These are phyloP conservation scores for Cyberlindnera misumaiensis DNA, from an alignment of 805 yeast genomes.

Conservation along the genomic window DNA sequence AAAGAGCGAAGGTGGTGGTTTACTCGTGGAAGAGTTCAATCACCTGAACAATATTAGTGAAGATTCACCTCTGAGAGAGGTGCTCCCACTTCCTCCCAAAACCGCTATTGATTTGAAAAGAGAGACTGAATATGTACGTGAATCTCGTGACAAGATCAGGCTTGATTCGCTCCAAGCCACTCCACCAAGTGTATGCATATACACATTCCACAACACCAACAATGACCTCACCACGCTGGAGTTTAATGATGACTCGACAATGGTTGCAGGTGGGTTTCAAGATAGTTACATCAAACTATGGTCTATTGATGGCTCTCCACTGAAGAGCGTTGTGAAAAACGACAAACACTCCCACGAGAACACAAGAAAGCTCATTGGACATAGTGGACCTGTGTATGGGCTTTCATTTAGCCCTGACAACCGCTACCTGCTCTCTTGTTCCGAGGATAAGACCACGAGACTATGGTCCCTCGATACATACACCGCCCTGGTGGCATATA, in stretches of 20 bases:
- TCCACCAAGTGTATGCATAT: conserved; percentile 94
- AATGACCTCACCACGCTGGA: conserved; percentile 80
- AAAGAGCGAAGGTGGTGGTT: conserved; percentile 28
- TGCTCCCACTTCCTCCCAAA: conserved; percentile 80
- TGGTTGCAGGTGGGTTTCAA: conserved; percentile 91
- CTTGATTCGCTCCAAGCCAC: conserved; percentile 68
- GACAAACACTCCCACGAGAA: conserved; percentile 44
- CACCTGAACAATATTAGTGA: conserved; percentile 33
- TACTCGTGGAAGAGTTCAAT: conserved; percentile 61
- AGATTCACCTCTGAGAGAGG: conserved; percentile 68
- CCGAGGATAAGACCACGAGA: conserved; percentile 89
- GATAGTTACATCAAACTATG: conserved; percentile 88
- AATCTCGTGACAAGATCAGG: conserved; percentile 67
- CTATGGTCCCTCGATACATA: conserved; percentile 93
- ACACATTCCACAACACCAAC: conserved; percentile 93
- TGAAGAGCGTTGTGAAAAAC: conserved; percentile 51
- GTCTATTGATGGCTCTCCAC: conserved; percentile 88
- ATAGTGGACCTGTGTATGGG: conserved; percentile 91
- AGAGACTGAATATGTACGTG: conserved; percentile 73
- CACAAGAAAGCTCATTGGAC: conserved; percentile 65
- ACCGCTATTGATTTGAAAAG: conserved; percentile 74
- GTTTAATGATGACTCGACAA: conserved; percentile 79
- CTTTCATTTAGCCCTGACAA: conserved; percentile 87
- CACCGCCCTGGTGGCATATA: conserved; percentile 85
- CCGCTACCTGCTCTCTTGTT: conserved; percentile 67